These are phyloP conservation scores for Colletotrichum noveboracense DNA, from an alignment of 2,329 filamentous ascomycete genomes.

Conservation along the genomic window DNA sequence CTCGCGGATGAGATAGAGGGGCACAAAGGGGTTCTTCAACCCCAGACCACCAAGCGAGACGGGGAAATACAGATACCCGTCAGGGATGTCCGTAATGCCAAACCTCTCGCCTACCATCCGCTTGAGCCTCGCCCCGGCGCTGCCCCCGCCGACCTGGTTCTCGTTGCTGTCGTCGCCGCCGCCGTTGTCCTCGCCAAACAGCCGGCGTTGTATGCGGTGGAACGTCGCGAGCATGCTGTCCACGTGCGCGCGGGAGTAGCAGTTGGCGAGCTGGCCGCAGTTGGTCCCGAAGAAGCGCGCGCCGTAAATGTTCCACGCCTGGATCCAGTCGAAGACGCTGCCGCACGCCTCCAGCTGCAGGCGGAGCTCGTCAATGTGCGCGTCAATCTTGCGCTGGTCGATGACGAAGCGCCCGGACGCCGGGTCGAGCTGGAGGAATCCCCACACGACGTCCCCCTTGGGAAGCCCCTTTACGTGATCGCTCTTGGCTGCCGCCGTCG, in stretches of 20 bases:
- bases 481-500: neutral
- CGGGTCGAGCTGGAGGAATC: constrained; percentile 59
- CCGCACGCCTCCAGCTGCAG: constrained; percentile 57
- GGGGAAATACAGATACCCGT: constrained; percentile 46
- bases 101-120: constrained; percentile 55
- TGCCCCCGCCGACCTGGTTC: neutral
- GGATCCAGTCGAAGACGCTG: constrained; percentile 62
- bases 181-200: constrained; percentile 45
- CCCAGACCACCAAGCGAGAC: constrained; percentile 43
- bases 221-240: constrained; percentile 59
- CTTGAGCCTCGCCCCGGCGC: constrained; percentile 48
- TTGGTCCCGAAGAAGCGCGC: constrained; percentile 62
- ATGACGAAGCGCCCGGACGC: constrained; percentile 56
- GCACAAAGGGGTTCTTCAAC: constrained; percentile 38
- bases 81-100: constrained; percentile 37
- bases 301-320: constrained; percentile 65
- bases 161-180: constrained; percentile 1
- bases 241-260: constrained; percentile 59
- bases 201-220: constrained; percentile 52
- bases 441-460: constrained; percentile 60
- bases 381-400: constrained; percentile 58
- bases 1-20: constrained; percentile 30
- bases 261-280: constrained; percentile 59
- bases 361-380: constrained; percentile 61
- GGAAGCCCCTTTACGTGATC: constrained; percentile 42